Conservation (phyloP, 441 rosid species). For the California macrophylla region DNA sequence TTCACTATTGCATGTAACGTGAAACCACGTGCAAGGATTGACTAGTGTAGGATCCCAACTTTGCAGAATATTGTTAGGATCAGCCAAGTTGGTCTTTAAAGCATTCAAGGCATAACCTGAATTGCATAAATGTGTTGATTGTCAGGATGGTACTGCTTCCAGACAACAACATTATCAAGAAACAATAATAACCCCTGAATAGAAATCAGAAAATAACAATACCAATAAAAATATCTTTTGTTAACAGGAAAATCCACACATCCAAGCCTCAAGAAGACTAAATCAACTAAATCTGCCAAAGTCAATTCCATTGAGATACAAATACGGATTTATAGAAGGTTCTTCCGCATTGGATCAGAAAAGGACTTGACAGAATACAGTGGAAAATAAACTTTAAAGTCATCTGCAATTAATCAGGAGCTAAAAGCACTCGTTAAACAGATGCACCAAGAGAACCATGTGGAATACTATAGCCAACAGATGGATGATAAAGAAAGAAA, state of each 20-base stretch:
- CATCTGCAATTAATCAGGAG: not conserved
- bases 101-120: conserved; percentile 91
- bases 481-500: not conserved
- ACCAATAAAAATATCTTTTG: not conserved
- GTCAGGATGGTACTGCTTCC: not conserved
- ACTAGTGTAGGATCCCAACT: conserved; percentile 99
- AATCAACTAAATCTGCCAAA: not conserved
- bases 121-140: not conserved
- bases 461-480: not conserved
- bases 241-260: not conserved
- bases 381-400: not conserved
- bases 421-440: not conserved
- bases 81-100: conserved; percentile 52
- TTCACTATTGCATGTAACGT: conserved; percentile 86
- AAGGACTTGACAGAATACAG: not conserved
- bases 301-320: not conserved
- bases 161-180: not conserved
- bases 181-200: not conserved
- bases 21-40: conserved; percentile 99
- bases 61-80: conserved; percentile 84
- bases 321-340: not conserved
- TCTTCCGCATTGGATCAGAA: not conserved
- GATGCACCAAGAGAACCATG: not conserved
- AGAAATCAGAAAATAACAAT: not conserved
- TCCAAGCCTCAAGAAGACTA: not conserved